Base-by-base conservation (phyloP, 306 rosid species). In the Dalbergia cochinchinensis region DNA sequence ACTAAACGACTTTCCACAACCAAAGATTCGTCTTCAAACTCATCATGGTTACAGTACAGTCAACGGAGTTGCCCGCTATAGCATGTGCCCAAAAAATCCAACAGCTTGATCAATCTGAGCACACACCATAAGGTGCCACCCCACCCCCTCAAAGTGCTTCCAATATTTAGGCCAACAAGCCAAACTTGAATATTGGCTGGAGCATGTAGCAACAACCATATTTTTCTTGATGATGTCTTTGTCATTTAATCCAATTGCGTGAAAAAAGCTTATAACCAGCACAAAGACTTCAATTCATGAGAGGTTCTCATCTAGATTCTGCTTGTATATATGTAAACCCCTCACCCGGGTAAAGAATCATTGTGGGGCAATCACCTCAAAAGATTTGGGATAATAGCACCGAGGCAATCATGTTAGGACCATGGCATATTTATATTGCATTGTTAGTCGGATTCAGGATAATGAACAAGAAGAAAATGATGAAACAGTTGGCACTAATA, bases 141-240 rank as follows among this genome's bases (percentile, higher is more conserved):
- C 85, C 63, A 22, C 20, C 41, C 72, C 87, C 85, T 80, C 82
- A 71, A 82, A 71, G 77, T 71, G 80, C 83, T 80, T 84, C 80
- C 83, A 71, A 65, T 71, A 80, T 31, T 65, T 16, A 18, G 61
- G 55, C 74, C 61, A 42, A 63, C 51, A 12, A 31, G 69, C 78
- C 70, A 39, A 83, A 53, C 47, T 4, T 45, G 51, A 73, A 11
- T 8, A 66, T 44, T n/a, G 51, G 68, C 15, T 13, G n/a, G 13
- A 47, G 53, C 53, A 47, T 9, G 3, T 47, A 47, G 13, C 53
- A 9, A 47, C 53, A 47, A 10, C 53, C 53, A 3, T 47, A n/a
- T 47, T 47, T 47, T 47, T 47, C 53, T 47, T 9, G 12, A 47
- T 0, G 0, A 9, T 47, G 15, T 47, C 13, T 47, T 47, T 9